phyloP scores from a whole-genome alignment of 2,329 filamentous ascomycete genomes.

The Xylariaceae sp. region DNA sequence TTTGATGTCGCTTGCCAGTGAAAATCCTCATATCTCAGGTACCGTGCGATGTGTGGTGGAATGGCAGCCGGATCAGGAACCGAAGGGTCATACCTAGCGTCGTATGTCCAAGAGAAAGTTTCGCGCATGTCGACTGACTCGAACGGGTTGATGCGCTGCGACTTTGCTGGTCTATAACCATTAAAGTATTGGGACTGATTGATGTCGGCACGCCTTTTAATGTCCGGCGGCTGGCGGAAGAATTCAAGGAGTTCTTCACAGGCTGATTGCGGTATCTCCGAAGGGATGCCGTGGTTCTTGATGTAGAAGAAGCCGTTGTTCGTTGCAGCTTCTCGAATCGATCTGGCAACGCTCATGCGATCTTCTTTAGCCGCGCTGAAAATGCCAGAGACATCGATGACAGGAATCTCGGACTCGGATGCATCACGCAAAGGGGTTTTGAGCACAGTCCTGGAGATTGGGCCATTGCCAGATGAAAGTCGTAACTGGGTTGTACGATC shows the following conservation, averaged over 20 bases:
- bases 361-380: slow-evolving; percentile 33
- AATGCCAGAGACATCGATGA: slow-evolving; percentile 41
- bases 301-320: slow-evolving; percentile 43
- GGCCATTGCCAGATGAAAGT: slow-evolving; percentile 26
- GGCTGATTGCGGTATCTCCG: slow-evolving; percentile 29
- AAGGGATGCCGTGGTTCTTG: slow-evolving; percentile 28
- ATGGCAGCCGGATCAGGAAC: slow-evolving; percentile 29
- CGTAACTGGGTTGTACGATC: slow-evolving; percentile 19
- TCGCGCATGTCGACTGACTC: slow-evolving; percentile 30
- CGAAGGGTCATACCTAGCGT: slow-evolving; percentile 27
- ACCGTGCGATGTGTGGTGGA: slow-evolving; percentile 17
- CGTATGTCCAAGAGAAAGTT: slow-evolving; percentile 34
- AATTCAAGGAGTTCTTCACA: slow-evolving; percentile 22
- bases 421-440: slow-evolving; percentile 25
- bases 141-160: slow-evolving; percentile 22
- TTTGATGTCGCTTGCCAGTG: slow-evolving; percentile 26
- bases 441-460: slow-evolving; percentile 20
- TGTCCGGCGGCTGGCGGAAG: slow-evolving; percentile 24
- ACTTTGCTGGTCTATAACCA: slow-evolving; percentile 34
- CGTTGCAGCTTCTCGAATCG: slow-evolving; percentile 37
- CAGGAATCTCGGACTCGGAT: slow-evolving; percentile 32
- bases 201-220: slow-evolving; percentile 29
- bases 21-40: slow-evolving; percentile 23
- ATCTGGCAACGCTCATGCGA: slow-evolving; percentile 35
- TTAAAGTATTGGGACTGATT: slow-evolving; percentile 37